phyloP scores from a whole-genome alignment of 1,139 yeast species.

The Wickerhamomyces sp. region DNA sequence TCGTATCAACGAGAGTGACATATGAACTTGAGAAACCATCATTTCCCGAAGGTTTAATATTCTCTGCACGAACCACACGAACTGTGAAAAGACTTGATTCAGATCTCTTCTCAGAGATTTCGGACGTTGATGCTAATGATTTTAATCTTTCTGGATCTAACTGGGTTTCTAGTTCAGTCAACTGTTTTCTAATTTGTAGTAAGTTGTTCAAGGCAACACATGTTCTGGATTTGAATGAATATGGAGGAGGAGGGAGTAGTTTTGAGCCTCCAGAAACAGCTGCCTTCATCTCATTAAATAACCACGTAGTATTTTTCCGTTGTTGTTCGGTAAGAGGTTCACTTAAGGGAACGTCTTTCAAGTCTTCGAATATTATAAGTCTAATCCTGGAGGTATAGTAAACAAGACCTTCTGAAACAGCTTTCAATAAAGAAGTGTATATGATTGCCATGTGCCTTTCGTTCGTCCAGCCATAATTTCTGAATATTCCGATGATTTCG shows the following conservation, averaged over 20 bases:
- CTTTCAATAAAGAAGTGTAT: constrained; percentile 53
- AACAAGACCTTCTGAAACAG: constrained; percentile 58
- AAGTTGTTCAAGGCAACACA: constrained; percentile 77
- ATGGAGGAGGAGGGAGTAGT: constrained; percentile 49
- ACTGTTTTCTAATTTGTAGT: constrained; percentile 53
- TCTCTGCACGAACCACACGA: constrained; percentile 65
- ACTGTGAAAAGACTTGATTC: constrained; percentile 60
- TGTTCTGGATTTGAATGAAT: constrained; percentile 56
- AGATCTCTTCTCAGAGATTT: constrained; percentile 31
- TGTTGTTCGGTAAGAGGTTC: constrained; percentile 15
- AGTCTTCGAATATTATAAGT: constrained; percentile 45
- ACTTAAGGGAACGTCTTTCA: constrained; percentile 31
- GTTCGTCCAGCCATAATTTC: constrained; percentile 58
- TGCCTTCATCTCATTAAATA: constrained; percentile 45
- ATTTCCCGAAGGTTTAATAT: constrained; percentile 48
- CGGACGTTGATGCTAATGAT: constrained; percentile 35
- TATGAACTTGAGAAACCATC: constrained; percentile 62
- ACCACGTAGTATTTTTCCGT: constrained; percentile 30
- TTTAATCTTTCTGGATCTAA: constrained; percentile 63
- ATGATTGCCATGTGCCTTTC: constrained; percentile 56
- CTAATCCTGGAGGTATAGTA: constrained; percentile 47
- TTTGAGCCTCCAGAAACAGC: constrained; percentile 34
- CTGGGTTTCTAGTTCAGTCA: constrained; percentile 56
- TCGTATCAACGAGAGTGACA: constrained; percentile 62
- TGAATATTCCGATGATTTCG: constrained; percentile 51